Evolutionary conservation across 2,329 filamentous ascomycete genomes (phyloP).

Genomic region (Hypocreales sp.): DNA sequence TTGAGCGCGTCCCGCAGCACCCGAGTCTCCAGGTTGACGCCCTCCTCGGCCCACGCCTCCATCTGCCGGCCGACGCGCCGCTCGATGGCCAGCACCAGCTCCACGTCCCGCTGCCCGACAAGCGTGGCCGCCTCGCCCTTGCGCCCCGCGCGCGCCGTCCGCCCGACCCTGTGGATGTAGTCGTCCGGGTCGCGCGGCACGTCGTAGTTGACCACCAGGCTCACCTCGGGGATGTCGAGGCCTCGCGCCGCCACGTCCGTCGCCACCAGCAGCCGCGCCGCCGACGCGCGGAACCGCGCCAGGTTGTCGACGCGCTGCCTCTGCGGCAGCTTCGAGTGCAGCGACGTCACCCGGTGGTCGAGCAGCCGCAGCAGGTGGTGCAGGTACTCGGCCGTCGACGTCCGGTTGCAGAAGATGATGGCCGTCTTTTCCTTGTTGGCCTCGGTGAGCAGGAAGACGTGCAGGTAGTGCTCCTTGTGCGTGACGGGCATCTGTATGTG

Average conservation of each 20-base stretch:
- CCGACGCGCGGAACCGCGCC: conserved; percentile 76
- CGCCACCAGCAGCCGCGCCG: conserved; percentile 78
- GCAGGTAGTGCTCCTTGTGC: conserved; percentile 88
- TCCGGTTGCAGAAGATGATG: conserved; percentile 93
- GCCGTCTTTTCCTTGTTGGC: conserved; percentile 58
- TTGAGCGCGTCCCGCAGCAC: conserved; percentile 78
- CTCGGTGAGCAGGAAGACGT: conserved; percentile 71
- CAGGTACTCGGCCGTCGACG: conserved; percentile 72
- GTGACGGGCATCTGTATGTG: conserved; percentile 83
- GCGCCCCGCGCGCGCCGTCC: conserved; percentile 84
- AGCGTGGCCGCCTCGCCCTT: conserved; percentile 72
- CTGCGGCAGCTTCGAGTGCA: conserved; percentile 80
- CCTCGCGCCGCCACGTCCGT: conserved; percentile 91
- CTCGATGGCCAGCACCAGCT: conserved; percentile 84
- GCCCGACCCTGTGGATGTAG: conserved; percentile 91
- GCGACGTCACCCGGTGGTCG: conserved; percentile 75
- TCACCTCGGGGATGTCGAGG: conserved; percentile 87
- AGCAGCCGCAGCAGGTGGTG: conserved; percentile 79
- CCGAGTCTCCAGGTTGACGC: conserved; percentile 83
- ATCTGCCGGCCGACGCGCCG: conserved; percentile 64
- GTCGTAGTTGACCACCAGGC: conserved; percentile 87
- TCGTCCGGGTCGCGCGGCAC: conserved; percentile 92
- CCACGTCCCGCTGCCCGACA: conserved; percentile 84
- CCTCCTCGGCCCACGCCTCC: conserved; percentile 75
- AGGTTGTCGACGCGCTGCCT: conserved; percentile 76